Evolutionary conservation across 169 alveolate genomes (phyloP).

Genomic region (Cryptosporidium ryanae): DNA sequence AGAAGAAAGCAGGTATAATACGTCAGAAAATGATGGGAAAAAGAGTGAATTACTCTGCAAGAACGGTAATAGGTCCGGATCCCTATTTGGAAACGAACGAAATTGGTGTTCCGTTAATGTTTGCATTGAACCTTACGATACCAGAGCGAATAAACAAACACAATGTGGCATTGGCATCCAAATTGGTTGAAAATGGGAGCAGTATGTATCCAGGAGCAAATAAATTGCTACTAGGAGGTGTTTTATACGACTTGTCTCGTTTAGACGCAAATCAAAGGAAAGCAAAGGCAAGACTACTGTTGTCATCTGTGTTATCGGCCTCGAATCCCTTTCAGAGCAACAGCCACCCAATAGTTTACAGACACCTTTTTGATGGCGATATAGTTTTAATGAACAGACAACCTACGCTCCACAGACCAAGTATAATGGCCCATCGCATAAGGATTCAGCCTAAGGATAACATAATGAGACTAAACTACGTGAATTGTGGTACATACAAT

Average conservation of each 20-base stretch:
- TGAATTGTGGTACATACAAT: conserved; percentile 98
- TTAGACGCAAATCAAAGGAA: conserved; percentile 83
- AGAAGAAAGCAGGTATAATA: conserved; percentile 95
- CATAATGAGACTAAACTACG: conserved; percentile 97
- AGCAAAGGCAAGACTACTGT: conserved; percentile 87
- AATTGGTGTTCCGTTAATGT: conserved; percentile 95
- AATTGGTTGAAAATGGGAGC: conserved; percentile 94
- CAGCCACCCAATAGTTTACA: conserved; percentile 87
- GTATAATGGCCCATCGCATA: conserved; percentile 95
- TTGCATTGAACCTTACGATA: conserved; percentile 93
- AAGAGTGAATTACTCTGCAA: conserved; percentile 98
- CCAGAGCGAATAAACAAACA: conserved; percentile 94
- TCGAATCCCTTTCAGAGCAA: conserved; percentile 65
- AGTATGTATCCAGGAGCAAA: conserved; percentile 97
- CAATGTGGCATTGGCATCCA: conserved; percentile 87
- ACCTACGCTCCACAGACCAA: conserved; percentile 98
- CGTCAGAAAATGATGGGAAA: conserved; percentile 99
- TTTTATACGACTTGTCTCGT: conserved; percentile 76
- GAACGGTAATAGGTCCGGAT: conserved; percentile 99
- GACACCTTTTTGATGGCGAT: conserved; percentile 97
- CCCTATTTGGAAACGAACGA: conserved; percentile 96
- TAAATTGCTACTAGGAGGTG: conserved; percentile 77
- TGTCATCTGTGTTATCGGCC: conserved; percentile 74
- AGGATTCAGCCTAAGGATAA: conserved; percentile 92
- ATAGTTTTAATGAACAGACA: conserved; percentile 95